Evolutionary conservation across 164 flowering plant genomes (phyloP).

Genomic region (Aristolochia fimbriata): DNA sequence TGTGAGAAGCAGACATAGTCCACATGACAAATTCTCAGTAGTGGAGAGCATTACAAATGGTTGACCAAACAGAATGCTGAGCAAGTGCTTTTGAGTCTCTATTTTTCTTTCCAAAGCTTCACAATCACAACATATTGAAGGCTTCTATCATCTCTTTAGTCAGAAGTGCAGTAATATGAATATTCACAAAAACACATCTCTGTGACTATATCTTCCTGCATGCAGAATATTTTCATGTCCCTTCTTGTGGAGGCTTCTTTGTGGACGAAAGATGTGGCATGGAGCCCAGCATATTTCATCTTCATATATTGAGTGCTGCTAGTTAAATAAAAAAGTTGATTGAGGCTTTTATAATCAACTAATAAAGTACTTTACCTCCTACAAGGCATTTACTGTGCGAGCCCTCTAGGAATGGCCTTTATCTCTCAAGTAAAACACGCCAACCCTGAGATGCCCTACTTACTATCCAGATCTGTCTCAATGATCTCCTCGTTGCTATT

Average conservation of each 20-base stretch:
- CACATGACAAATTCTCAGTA: constrained; percentile 39
- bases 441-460: constrained; percentile 18
- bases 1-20: constrained; percentile 42
- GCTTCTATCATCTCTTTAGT: too few species aligned
- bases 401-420: constrained; percentile 27
- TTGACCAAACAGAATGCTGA: constrained; percentile 42
- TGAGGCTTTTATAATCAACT: constrained; percentile 44
- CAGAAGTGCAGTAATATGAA: too few species aligned
- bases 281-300: constrained; percentile 43
- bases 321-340: constrained; percentile 47
- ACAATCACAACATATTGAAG: too few species aligned
- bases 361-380: constrained; percentile 23
- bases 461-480: constrained; percentile 22
- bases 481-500: constrained; percentile 15
- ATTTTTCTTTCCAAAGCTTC: too few species aligned
- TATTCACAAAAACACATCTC: too few species aligned
- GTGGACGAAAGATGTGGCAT: constrained; percentile 14
- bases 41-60: constrained; percentile 49
- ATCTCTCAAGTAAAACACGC: constrained; percentile 13
- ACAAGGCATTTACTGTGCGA: constrained; percentile 17
- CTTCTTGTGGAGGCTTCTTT: constrained; percentile 15
- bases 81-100: too few species aligned
- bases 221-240: constrained; percentile 44
- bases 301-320: constrained; percentile 56
- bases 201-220: too few species aligned